phyloP scores from a whole-genome alignment of 108 stramenopile genomes.

The Pseudonitzschia multiseries region DNA sequence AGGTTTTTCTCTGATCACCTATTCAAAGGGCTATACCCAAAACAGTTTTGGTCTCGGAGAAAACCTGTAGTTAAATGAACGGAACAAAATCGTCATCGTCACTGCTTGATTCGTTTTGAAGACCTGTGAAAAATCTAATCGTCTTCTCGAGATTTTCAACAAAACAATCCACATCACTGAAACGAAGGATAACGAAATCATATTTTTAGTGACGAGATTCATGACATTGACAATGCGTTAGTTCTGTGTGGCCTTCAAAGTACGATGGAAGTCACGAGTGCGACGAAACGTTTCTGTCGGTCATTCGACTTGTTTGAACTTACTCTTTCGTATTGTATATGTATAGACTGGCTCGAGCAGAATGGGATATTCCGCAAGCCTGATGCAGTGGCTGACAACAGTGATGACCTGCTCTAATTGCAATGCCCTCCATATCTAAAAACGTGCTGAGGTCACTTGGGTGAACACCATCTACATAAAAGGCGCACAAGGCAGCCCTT shows the following conservation, averaged over 20 bases:
- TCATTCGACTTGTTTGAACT: slow-evolving; percentile 5
- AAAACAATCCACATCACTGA: slow-evolving; percentile 78
- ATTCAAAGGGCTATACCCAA: too few relatives aligned
- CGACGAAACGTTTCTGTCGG: not conserved
- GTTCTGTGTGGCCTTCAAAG: not conserved
- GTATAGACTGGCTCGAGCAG: slow-evolving; percentile 82
- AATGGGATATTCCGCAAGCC: slow-evolving; percentile 81
- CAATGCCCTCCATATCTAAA: slow-evolving; percentile 94
- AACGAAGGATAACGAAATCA: not conserved
- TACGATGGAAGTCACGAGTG: not conserved
- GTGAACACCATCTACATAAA: slow-evolving; percentile 85
- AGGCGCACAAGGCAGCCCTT: slow-evolving; percentile 86
- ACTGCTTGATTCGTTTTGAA: slow-evolving; percentile 26
- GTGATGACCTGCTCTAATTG: slow-evolving; percentile 96
- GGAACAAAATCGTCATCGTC: slow-evolving; percentile 72
- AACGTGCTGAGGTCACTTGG: slow-evolving; percentile 93
- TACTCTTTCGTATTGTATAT: slow-evolving; percentile 89
- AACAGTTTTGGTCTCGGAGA: too few relatives aligned
- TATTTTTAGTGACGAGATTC: not conserved
- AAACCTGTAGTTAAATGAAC: slow-evolving; percentile 45
- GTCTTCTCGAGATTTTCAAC: slow-evolving; percentile 67
- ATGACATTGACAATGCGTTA: not conserved
- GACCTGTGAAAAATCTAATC: slow-evolving; percentile 59
- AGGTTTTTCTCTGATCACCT: too few relatives aligned
- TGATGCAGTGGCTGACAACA: slow-evolving; percentile 96